phyloP scores from a whole-genome alignment of 148 eudicot species.

The Limonium bicolor region DNA sequence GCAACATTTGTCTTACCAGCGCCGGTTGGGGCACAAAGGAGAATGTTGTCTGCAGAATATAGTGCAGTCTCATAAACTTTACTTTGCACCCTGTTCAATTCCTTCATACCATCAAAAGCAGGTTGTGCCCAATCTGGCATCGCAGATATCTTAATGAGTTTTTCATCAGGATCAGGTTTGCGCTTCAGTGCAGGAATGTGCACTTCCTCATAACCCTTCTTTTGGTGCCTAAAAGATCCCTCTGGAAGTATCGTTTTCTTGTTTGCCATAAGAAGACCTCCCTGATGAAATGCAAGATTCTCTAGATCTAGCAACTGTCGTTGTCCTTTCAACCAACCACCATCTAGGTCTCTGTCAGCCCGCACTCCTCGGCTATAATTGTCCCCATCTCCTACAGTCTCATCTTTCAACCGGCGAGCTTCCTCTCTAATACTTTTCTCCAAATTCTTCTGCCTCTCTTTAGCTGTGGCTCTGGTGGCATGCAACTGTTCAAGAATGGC shows the following conservation, averaged over 20 bases:
- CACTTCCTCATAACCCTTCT: constrained; percentile 63
- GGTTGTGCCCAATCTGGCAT: constrained; percentile 76
- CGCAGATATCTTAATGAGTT: constrained; percentile 40
- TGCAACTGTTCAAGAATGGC: constrained; percentile 63
- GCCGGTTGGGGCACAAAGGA: constrained; percentile 84
- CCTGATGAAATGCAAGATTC: constrained; percentile 43
- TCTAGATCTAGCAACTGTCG: constrained; percentile 67
- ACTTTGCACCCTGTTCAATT: constrained; percentile 72
- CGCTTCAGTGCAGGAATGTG: constrained; percentile 67
- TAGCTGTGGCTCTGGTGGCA: constrained; percentile 66
- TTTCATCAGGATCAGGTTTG: constrained; percentile 34
- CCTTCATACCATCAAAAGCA: constrained; percentile 55
- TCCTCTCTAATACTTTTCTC: constrained; percentile 65
- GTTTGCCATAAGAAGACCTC: constrained; percentile 55
- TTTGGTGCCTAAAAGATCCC: constrained; percentile 43
- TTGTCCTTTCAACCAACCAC: constrained; percentile 57
- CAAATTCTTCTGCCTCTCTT: constrained; percentile 65
- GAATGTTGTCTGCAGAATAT: constrained; percentile 44
- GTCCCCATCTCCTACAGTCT: constrained; percentile 29
- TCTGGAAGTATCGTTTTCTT: constrained; percentile 46
- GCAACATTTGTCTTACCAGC: constrained; percentile 85
- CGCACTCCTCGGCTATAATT: constrained; percentile 20
- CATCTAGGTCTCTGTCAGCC: constrained; percentile 41
- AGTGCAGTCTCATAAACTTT: constrained; percentile 61
- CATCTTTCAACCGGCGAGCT: constrained; percentile 61